Conservation (phyloP, 768 basidiomycete genomes). For the Boletus barrowsii region DNA sequence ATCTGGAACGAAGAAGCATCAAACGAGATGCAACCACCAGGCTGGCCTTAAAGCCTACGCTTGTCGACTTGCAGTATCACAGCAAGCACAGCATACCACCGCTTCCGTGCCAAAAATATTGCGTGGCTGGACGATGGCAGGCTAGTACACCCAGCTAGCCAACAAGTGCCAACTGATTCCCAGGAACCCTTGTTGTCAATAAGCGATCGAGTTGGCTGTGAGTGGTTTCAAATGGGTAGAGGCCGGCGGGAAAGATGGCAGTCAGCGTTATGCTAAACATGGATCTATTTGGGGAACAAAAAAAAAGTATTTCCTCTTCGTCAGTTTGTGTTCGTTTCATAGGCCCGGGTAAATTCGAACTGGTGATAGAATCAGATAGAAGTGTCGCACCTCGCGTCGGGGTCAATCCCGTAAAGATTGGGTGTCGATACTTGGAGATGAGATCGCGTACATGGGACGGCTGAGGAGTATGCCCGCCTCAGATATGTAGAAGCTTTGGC, state of each 20-base stretch:
- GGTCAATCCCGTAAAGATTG: not conserved
- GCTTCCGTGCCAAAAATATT: slow-evolving; percentile 2
- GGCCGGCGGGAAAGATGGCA: not conserved
- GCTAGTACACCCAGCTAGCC: not conserved
- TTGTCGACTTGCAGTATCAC: slow-evolving; percentile 1
- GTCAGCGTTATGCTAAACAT: not conserved
- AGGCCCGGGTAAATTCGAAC: not conserved
- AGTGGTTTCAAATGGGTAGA: not conserved
- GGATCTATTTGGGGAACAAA: not conserved
- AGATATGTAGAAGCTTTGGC: too few relatives aligned
- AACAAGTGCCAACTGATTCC: not conserved
- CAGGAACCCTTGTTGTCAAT: not conserved
- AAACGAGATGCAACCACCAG: not conserved
- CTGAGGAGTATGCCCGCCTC: too few relatives aligned
- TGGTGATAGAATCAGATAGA: not conserved
- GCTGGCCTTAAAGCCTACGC: not conserved
- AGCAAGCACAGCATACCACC: slow-evolving; percentile 18
- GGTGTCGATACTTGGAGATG: not conserved
- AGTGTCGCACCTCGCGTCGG: not conserved
- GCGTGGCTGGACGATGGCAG: not conserved
- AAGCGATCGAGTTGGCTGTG: not conserved
- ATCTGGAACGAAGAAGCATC: not conserved
- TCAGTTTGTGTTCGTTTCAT: not conserved
- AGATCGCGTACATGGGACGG: too few relatives aligned
- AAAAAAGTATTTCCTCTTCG: not conserved